Evolutionary conservation across 2,329 filamentous ascomycete genomes (phyloP).

Genomic region (Ascochyta viciae-villosae): DNA sequence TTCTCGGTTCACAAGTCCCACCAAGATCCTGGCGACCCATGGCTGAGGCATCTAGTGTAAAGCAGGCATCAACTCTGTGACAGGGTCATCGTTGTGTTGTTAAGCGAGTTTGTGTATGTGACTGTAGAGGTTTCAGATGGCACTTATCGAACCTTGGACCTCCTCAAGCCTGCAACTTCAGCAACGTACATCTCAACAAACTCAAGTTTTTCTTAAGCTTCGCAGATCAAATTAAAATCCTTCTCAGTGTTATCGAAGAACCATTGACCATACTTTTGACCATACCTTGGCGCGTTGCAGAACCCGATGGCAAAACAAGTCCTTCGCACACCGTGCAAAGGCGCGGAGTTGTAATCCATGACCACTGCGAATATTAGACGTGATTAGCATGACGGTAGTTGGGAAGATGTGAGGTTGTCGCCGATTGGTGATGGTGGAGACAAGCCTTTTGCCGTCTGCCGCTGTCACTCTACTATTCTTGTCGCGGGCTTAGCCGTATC

Average conservation of each 20-base stretch:
- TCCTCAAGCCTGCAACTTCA: conserved; percentile 3
- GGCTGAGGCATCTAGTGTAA: conserved; percentile 29
- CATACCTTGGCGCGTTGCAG: too few relatives aligned
- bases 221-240: too few relatives aligned
- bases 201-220: neutral
- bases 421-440: neutral
- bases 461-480: conserved; percentile 12
- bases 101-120: conserved; percentile 15
- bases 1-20: neutral
- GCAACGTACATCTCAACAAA: neutral
- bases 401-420: neutral
- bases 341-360: neutral
- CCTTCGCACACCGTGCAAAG: neutral
- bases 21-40: conserved; percentile 1
- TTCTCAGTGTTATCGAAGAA: too few relatives aligned
- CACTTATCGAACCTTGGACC: conserved; percentile 5
- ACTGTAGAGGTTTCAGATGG: conserved; percentile 10
- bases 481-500: conserved; percentile 13
- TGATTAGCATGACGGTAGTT: neutral
- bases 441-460: conserved; percentile 11
- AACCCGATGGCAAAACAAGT: too few relatives aligned
- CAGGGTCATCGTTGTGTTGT: conserved; percentile 16
- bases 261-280: too few relatives aligned
- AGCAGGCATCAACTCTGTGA: conserved; percentile 20
- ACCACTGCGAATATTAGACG: neutral